Percentiles rank a stretch among this genome's conserved stretches.
Evolutionary conservation across 2,329 filamentous ascomycete species (phyloP).

Genomic region (Xylaria sp.): DNA sequence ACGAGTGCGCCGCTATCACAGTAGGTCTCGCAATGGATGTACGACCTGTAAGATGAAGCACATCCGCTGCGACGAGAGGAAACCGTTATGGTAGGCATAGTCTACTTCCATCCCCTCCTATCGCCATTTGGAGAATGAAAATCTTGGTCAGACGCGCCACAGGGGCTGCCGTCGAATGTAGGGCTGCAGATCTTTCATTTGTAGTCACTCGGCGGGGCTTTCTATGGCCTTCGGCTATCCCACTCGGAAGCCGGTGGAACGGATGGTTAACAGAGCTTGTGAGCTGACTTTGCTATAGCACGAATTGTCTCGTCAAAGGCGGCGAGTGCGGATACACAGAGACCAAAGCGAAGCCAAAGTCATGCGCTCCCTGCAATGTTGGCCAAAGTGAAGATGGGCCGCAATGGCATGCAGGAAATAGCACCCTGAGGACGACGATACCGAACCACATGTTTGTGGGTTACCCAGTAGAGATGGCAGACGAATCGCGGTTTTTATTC

Average conservation of each 20-base stretch:
- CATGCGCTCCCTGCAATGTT: conserved; percentile 10
- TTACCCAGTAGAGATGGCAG: conserved; percentile 38
- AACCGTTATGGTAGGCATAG: conserved; percentile 43
- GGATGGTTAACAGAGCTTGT: background rate
- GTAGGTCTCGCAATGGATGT: conserved; percentile 44
- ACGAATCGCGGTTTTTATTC: conserved; percentile 41
- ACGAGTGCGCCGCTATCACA: conserved; percentile 43
- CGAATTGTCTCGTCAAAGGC: conserved; percentile 44
- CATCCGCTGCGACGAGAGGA: conserved; percentile 44
- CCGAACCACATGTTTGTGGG: conserved; percentile 38
- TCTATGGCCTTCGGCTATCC: conserved; percentile 4
- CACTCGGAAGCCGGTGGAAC: background rate
- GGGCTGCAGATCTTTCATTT: conserved; percentile 35
- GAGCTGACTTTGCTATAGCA: conserved; percentile 36
- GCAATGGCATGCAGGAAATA: conserved; percentile 36
- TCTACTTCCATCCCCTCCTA: conserved; percentile 27
- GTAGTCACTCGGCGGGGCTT: conserved; percentile 29
- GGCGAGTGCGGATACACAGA: conserved; percentile 42
- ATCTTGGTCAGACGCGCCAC: conserved; percentile 19
- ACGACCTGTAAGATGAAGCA: conserved; percentile 44
- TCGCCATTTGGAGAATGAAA: conserved; percentile 24
- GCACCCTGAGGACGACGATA: conserved; percentile 32
- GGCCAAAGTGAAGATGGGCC: conserved; percentile 24
- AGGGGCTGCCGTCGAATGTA: conserved; percentile 28
- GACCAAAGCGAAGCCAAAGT: conserved; percentile 33